phyloP scores from a whole-genome alignment of 2,329 filamentous ascomycete species.

The Xylaria hypoxylon region DNA sequence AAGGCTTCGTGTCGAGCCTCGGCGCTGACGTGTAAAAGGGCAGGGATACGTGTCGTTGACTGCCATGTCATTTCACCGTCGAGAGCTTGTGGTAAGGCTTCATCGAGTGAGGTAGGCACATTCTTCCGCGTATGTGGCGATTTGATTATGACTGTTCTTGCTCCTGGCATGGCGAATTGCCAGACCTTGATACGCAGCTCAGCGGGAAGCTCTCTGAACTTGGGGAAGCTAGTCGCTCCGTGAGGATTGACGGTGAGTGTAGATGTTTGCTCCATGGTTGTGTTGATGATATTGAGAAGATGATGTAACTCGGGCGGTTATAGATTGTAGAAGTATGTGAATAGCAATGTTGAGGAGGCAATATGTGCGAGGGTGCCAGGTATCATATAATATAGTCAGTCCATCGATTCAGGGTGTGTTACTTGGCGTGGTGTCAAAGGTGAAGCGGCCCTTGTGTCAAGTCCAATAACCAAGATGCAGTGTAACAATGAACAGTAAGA shows the following conservation, averaged over 20 bases:
- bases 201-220: constrained; percentile 50
- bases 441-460: constrained; percentile 28
- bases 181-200: constrained; percentile 52
- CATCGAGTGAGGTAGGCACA: constrained; percentile 46
- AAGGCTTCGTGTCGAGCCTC: constrained; percentile 51
- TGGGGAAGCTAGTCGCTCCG: constrained; percentile 42
- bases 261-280: constrained; percentile 44
- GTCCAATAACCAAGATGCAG: constrained; percentile 27
- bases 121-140: constrained; percentile 41
- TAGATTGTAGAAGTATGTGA: constrained; percentile 40
- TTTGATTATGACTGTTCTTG: constrained; percentile 48
- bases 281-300: constrained; percentile 41
- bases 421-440: constrained; percentile 40
- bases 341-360: constrained; percentile 37
- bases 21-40: constrained; percentile 50
- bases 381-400: constrained; percentile 44
- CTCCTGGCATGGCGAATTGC: constrained; percentile 49
- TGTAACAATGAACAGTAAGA: constrained; percentile 29
- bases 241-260: constrained; percentile 33
- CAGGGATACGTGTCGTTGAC: constrained; percentile 49
- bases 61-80: constrained; percentile 46
- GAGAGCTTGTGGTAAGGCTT: constrained; percentile 37
- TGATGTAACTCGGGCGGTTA: constrained; percentile 41
- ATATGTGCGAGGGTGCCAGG: constrained; percentile 41
- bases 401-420: constrained; percentile 29